Evolutionary conservation across 2,329 filamentous ascomycete genomes (phyloP).

Genomic region (Alternaria dauci): DNA sequence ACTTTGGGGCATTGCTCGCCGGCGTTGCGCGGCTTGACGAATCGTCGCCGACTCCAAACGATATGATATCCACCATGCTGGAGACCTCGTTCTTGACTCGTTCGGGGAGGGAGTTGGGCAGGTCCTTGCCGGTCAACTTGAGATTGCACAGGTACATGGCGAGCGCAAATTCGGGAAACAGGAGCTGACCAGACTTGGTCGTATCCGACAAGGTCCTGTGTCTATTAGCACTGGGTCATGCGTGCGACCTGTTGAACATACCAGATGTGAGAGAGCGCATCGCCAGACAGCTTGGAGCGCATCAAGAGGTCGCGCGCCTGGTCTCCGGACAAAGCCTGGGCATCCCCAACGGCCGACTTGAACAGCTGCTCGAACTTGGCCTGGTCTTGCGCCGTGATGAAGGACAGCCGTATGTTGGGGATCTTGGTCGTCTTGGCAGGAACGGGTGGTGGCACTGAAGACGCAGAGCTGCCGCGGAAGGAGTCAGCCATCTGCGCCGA

Average conservation of each 20-base stretch:
- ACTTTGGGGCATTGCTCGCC: constrained; percentile 74
- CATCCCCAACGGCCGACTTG: constrained; percentile 89
- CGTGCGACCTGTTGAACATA: constrained; percentile 52
- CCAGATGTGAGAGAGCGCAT: constrained; percentile 93
- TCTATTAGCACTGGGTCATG: constrained; percentile 25
- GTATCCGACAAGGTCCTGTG: constrained; percentile 89
- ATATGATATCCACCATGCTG: constrained; percentile 99
- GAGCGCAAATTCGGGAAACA: constrained; percentile 96
- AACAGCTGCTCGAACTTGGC: constrained; percentile 97
- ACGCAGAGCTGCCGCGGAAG: constrained; percentile 56
- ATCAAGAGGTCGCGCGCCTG: constrained; percentile 90
- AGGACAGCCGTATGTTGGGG: constrained; percentile 91
- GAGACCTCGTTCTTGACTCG: constrained; percentile 95
- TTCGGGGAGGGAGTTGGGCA: constrained; percentile 80
- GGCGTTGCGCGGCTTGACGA: constrained; percentile 59
- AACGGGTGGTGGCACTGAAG: constrained; percentile 64
- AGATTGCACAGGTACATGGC: constrained; percentile 99
- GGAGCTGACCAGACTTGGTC: constrained; percentile 92
- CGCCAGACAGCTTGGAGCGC: constrained; percentile 86
- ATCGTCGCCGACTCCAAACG: constrained; percentile 87
- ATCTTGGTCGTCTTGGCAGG: constrained; percentile 78
- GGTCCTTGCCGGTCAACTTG: constrained; percentile 82
- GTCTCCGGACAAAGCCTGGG: constrained; percentile 85
- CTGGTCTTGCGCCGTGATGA: constrained; percentile 94
- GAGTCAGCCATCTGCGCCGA: constrained; percentile 71